Base-by-base conservation (phyloP, 225 moss, liverwort and hornwort species). In the Physcomitrellopsis africana region DNA sequence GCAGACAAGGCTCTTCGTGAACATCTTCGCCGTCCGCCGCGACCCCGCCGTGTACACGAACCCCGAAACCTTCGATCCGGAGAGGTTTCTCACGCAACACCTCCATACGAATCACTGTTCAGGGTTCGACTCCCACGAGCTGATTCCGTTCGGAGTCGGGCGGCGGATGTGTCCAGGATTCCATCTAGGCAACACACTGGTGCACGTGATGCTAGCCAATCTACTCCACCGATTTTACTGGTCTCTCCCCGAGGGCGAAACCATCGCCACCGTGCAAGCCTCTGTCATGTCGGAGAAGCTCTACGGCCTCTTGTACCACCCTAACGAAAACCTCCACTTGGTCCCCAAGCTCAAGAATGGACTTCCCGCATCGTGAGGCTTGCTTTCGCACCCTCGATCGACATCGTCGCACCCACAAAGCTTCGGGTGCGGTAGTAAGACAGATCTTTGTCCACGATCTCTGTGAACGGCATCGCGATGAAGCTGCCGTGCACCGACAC, bases 181-280 rank as follows among this genome's bases (percentile, higher is more conserved):
- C 41, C 37, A 62, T 62, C 62, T 62, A 11, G 42, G 18, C 18
- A 62, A 42, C 11, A 18, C 60, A 8, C 15, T 32, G 16, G 42
- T 18, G 10, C 18, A n/a, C 7, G 3, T 62, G 62, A 42, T 18
- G 42, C 62, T 62, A 8, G 62, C 62, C 18, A 62, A 62, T 18
- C 62, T 62, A 37, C 37, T 62, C 7, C 62, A 62, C 42, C 37
- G 62, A 37, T 62, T 37, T 1, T 3, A 62, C 62, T 62, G 62
- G 62, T 62, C 62, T 11, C 42, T 62, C n/a, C 62, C 61, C 18
- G 18, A 62, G 42, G 62, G 62, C 5, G 41, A 37, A 5, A 37
- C 32, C 7, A 37, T 37, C 32, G 32, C 32, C 32, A 37, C 32
- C 32, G 32, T 37, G 32, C 32, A 37, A 37, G 7, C 4, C 32